Conservation (phyloP, 129 eudicot species). For the Helianthus annuus region DNA sequence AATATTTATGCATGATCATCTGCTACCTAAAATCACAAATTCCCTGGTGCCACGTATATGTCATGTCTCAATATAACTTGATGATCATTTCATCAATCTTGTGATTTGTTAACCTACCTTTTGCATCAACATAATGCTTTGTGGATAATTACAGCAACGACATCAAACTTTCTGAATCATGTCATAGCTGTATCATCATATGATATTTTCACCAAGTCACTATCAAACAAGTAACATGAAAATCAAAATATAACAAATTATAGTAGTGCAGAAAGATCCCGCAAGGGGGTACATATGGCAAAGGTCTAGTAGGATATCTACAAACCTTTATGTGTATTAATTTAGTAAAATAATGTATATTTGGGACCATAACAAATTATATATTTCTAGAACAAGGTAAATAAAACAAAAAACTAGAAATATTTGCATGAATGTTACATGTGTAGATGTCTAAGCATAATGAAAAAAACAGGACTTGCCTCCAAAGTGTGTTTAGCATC, state of each 20-base stretch:
- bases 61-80: background rate
- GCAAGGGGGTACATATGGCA: slow-evolving; percentile 3
- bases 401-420: background rate
- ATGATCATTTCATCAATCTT: background rate
- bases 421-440: background rate
- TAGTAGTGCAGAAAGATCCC: background rate
- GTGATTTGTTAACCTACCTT: background rate
- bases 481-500: slow-evolving; percentile 34
- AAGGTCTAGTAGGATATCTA: slow-evolving; percentile 10
- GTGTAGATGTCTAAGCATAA: slow-evolving; percentile 1
- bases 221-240: background rate
- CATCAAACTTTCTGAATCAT: background rate
- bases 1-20: background rate
- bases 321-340: background rate
- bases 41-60: background rate
- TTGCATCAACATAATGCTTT: slow-evolving; percentile 1
- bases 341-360: background rate
- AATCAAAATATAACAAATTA: background rate
- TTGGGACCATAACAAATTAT: slow-evolving; percentile 3
- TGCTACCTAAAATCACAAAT: background rate
- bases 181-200: background rate
- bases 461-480: slow-evolving; percentile 39
- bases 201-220: background rate
- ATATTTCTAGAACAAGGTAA: background rate
- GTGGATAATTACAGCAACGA: background rate